Percentiles rank a stretch among this genome's conserved stretches.
phyloP scores from a whole-genome alignment of 257 asterid species.

The Gentiana dahurica region DNA sequence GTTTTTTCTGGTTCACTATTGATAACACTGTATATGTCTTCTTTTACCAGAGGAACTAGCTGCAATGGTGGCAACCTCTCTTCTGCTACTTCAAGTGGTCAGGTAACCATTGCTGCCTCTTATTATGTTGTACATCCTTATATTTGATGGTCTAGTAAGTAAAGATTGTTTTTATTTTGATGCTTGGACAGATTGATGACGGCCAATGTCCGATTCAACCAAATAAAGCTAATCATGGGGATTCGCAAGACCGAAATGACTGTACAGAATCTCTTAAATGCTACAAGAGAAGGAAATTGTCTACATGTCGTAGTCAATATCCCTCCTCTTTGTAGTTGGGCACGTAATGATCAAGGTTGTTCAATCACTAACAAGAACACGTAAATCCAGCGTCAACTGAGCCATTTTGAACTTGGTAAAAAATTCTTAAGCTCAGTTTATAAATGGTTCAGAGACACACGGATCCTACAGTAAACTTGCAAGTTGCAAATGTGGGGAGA shows the following conservation, averaged over 20 bases:
- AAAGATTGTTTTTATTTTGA: background rate
- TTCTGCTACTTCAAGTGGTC: slow-evolving; percentile 2
- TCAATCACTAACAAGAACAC: too few relatives aligned
- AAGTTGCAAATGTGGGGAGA: background rate
- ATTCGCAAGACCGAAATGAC: background rate
- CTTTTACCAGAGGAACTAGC: background rate
- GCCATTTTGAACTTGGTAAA: background rate
- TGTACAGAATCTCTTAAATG: slow-evolving; percentile 5
- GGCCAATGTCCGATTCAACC: background rate
- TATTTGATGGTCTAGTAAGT: background rate
- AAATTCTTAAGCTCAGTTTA: background rate
- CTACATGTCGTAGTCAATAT: slow-evolving; percentile 8
- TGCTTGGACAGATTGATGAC: background rate
- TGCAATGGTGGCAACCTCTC: background rate
- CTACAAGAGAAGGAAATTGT: slow-evolving; percentile 16
- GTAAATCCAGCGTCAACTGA: background rate
- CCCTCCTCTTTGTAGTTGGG: background rate
- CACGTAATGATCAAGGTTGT: too few relatives aligned
- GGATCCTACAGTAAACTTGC: background rate
- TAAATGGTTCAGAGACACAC: background rate
- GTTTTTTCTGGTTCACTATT: too few relatives aligned
- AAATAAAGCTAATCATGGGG: background rate
- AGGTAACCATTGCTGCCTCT: slow-evolving; percentile 9
- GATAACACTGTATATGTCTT: background rate
- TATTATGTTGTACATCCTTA: background rate